Base-by-base conservation (phyloP, 148 eudicot species). In the Amaranthus palmeri region DNA sequence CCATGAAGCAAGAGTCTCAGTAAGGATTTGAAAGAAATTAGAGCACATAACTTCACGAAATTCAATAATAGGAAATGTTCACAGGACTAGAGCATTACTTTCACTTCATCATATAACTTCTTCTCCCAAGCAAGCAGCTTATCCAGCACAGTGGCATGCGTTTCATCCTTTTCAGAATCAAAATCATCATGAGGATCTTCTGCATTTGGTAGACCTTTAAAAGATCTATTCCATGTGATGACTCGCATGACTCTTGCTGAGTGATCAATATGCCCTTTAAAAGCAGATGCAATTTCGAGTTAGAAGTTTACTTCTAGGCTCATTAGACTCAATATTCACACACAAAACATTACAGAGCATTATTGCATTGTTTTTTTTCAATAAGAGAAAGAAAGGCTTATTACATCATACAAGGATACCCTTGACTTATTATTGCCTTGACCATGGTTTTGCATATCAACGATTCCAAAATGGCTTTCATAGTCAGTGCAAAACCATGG, bases 51-150 rank as follows among this genome's bases (percentile, higher is more conserved):
- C 45, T 44, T 45, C 6, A 59, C 10, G 43, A 45, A 60, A n/a
- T 67, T 25, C 40, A 36, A 46, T 51, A 58, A 7, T 60, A 63
- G 56, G 17, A 65, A 60, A 57, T 7, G 5, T 45, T 53, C 43
- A 11, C 25, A 56, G 69, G 70, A 56, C 55, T 14, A 46, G n/a
- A 54, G 15, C 53, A 52, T 73, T 82, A 95, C 99, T 85, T 92
- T 95, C 56, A 92, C 96, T 92, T 95, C 99, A 78, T 95, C 96
- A 73, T 85, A 95, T 55, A 95, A 85, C 85, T 95, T 95, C 75
- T 95, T 92, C 85, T 95, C 99, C 99, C 99, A 95, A 41, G 99
- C 99, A 72, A 92, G 85, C 86, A 95, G 83, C 76, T 91, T 95
- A 81, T 95, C 99, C 77, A 95, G 78, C 66, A 92, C 93, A 0